Evolutionary conservation across 2,329 filamentous ascomycete genomes (phyloP).

Genomic region (Orbilia oligospora): DNA sequence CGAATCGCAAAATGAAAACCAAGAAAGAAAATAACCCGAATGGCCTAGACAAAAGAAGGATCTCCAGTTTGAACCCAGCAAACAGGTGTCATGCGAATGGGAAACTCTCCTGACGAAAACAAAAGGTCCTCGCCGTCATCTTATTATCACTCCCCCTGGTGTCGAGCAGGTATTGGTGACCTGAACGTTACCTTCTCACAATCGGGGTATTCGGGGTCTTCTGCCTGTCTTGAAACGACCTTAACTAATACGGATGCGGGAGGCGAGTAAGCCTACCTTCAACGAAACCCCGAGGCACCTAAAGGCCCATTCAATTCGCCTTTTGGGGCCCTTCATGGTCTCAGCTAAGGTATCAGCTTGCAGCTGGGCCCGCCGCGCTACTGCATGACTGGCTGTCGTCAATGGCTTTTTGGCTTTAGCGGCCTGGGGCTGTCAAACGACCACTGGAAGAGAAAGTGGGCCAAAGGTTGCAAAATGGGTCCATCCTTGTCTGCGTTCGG

Average conservation of each 20-base stretch:
- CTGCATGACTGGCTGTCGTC: constrained; percentile 34
- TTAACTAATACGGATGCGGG: constrained; percentile 60
- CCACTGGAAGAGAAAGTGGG: constrained; percentile 30
- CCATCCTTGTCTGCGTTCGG: constrained; percentile 49
- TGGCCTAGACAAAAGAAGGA: constrained; percentile 1
- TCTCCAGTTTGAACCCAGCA: constrained; percentile 31
- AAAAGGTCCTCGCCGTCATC: constrained; percentile 12
- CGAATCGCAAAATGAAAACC: not conserved
- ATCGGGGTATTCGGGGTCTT: constrained; percentile 49
- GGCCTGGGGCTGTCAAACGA: constrained; percentile 40
- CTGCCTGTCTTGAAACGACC: constrained; percentile 60
- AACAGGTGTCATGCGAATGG: constrained; percentile 21
- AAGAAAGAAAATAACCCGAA: not conserved
- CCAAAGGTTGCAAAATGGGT: constrained; percentile 18
- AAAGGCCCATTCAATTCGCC: constrained; percentile 15
- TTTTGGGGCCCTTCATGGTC: constrained; percentile 33
- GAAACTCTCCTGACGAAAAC: constrained; percentile 24
- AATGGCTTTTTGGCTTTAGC: constrained; percentile 31
- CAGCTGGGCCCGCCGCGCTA: constrained; percentile 32
- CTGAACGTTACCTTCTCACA: constrained; percentile 34
- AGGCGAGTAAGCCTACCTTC: constrained; percentile 54
- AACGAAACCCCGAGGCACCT: constrained; percentile 44
- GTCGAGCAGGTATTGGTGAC: constrained; percentile 40
- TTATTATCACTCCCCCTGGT: constrained; percentile 14
- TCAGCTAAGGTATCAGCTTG: constrained; percentile 53